These are phyloP conservation scores for Didymella lethalis DNA, from an alignment of 2,329 filamentous ascomycete species.

Conservation along the genomic window DNA sequence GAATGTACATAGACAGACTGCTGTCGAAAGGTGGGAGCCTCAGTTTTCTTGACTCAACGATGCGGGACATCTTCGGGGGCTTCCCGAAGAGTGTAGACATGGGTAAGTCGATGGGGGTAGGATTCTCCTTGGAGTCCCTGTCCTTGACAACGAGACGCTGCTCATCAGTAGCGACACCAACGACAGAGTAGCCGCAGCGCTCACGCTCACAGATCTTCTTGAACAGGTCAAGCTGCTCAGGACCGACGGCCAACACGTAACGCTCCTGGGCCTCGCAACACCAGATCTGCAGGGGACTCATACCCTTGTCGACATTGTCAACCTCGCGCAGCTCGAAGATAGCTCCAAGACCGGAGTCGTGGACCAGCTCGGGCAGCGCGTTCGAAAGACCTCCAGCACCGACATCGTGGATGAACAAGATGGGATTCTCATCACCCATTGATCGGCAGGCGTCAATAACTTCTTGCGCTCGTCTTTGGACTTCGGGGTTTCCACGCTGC, in stretches of 20 bases:
- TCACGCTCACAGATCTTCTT: slow-evolving; percentile 77
- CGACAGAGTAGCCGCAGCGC: slow-evolving; percentile 89
- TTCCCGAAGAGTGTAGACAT: slow-evolving; percentile 90
- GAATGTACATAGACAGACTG: slow-evolving; percentile 71
- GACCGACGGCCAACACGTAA: slow-evolving; percentile 89
- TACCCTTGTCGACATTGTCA: slow-evolving; percentile 85
- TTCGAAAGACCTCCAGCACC: slow-evolving; percentile 89
- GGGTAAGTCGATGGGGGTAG: slow-evolving; percentile 84
- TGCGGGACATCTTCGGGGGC: slow-evolving; percentile 79
- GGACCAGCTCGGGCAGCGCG: slow-evolving; percentile 86
- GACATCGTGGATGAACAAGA: slow-evolving; percentile 97
- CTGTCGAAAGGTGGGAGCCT: slow-evolving; percentile 77
- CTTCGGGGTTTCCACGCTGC: slow-evolving; percentile 95
- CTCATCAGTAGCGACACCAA: slow-evolving; percentile 78
- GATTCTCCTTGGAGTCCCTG: slow-evolving; percentile 75
- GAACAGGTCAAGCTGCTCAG: slow-evolving; percentile 77
- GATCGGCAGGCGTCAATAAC: slow-evolving; percentile 95
- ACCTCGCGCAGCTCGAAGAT: slow-evolving; percentile 94
- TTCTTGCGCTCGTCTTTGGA: slow-evolving; percentile 94
- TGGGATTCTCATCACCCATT: slow-evolving; percentile 84
- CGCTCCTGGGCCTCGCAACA: slow-evolving; percentile 97
- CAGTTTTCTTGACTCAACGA: slow-evolving; percentile 74
- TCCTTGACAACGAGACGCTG: slow-evolving; percentile 82
- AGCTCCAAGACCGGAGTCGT: slow-evolving; percentile 90
- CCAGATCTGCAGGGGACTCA: slow-evolving; percentile 98